Percentiles rank a stretch among this genome's conserved stretches.
These are phyloP conservation scores for Akanthomyces lecanii DNA, from an alignment of 2,329 filamentous ascomycete species.

Conservation along the genomic window DNA sequence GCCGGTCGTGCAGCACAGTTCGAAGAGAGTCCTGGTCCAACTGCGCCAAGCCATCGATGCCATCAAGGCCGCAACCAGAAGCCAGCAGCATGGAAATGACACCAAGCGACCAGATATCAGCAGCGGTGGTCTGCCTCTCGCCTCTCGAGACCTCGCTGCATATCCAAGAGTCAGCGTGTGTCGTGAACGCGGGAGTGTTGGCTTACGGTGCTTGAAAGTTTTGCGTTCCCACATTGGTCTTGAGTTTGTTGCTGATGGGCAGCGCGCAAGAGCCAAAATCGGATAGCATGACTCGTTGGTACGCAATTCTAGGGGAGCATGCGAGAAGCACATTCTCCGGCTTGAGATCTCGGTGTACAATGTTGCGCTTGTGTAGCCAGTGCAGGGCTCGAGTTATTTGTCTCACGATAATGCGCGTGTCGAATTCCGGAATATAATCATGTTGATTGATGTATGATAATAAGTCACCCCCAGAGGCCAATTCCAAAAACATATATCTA, in stretches of 20 bases:
- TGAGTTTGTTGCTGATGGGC: constrained; percentile 38
- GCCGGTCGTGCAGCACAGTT: constrained; percentile 19
- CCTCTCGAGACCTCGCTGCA: constrained; percentile 15
- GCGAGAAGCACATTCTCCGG: constrained; percentile 51
- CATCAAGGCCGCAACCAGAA: constrained; percentile 21
- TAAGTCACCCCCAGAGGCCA: constrained; percentile 52
- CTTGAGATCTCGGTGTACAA: constrained; percentile 52
- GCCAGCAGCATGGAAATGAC: constrained; percentile 39
- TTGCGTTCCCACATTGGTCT: constrained; percentile 42
- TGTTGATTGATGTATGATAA: constrained; percentile 44
- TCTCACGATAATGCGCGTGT: constrained; percentile 41
- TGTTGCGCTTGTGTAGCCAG: constrained; percentile 46
- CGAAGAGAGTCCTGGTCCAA: constrained; percentile 27
- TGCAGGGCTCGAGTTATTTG: constrained; percentile 44
- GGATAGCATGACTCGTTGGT: constrained; percentile 45
- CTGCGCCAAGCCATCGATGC: constrained; percentile 26
- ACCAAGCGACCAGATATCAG: constrained; percentile 53
- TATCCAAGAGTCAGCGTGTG: constrained; percentile 10
- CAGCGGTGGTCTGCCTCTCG: constrained; percentile 31
- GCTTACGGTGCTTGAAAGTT: constrained; percentile 49
- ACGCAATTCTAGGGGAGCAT: constrained; percentile 39
- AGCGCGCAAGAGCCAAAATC: constrained; percentile 50
- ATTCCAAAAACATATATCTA: constrained; percentile 54
- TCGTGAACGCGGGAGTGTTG: background rate
- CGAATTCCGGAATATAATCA: constrained; percentile 35